Conservation (phyloP, 2,329 filamentous ascomycete species). For the Septoria petroselini region DNA sequence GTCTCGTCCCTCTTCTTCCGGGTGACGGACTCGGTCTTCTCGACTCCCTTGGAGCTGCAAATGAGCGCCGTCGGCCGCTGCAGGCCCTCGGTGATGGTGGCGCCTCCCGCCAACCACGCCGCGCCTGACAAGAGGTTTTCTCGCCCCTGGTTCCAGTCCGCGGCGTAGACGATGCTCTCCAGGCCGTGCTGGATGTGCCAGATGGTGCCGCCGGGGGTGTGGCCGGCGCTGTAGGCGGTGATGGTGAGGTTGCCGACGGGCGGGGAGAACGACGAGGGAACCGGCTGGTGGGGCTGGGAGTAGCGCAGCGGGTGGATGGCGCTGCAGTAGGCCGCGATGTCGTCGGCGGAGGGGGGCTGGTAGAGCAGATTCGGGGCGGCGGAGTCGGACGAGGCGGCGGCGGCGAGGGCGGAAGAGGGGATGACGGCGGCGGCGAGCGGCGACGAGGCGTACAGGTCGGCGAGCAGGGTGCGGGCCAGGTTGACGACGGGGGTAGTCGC, state of each 20-base stretch:
- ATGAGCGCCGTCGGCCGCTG: conserved; percentile 90
- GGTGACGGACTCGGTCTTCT: conserved; percentile 61
- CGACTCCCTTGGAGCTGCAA: conserved; percentile 80
- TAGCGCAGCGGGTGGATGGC: conserved; percentile 92
- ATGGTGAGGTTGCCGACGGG: conserved; percentile 88
- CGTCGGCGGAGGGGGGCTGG: conserved; percentile 73
- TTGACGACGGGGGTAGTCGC: conserved; percentile 92
- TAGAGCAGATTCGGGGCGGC: conserved; percentile 58
- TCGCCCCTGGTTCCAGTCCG: conserved; percentile 97
- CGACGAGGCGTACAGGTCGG: conserved; percentile 88
- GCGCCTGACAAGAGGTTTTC: conserved; percentile 93
- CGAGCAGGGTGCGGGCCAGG: conserved; percentile 81
- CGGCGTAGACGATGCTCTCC: conserved; percentile 94
- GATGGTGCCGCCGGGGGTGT: conserved; percentile 93
- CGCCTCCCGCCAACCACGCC: conserved; percentile 85
- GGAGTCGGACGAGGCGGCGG: conserved; percentile 43
- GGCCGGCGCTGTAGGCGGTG: conserved; percentile 93
- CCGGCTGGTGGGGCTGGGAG: conserved; percentile 89
- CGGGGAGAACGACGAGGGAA: conserved; percentile 81
- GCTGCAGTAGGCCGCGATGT: conserved; percentile 89
- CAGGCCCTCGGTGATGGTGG: conserved; percentile 89
- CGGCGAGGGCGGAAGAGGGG: conserved; percentile 61
- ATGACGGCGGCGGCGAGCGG: conserved; percentile 85
- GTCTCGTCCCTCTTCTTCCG: conserved; percentile 80
- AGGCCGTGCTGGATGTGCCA: conserved; percentile 98